Evolutionary conservation across 768 basidiomycete species (phyloP).

Genomic region (Mycena crocata): DNA sequence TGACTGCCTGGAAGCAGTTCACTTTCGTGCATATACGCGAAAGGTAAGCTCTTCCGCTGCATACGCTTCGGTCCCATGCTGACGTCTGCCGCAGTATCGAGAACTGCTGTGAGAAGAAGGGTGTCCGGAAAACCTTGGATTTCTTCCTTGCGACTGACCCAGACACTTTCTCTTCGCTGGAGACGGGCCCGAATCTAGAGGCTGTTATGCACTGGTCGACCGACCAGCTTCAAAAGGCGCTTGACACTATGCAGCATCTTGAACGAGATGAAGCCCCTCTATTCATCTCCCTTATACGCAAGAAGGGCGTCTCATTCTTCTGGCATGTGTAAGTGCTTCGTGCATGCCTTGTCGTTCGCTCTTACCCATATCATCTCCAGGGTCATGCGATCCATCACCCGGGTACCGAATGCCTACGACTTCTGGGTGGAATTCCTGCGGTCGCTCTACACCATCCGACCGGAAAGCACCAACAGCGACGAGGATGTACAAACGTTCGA

Average conservation of each 20-base stretch:
- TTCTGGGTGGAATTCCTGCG: constrained; percentile 33
- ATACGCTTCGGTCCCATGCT: not conserved
- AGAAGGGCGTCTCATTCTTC: constrained; percentile 29
- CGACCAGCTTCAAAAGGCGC: constrained; percentile 22
- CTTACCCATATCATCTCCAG: constrained; percentile 14
- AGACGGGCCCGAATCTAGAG: constrained; percentile 18
- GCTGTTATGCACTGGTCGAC: constrained; percentile 21
- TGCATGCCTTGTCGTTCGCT: not conserved
- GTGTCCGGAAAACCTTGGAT: constrained; percentile 23
- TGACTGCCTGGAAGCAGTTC: constrained; percentile 31
- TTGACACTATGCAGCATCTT: constrained; percentile 29
- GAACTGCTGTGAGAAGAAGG: constrained; percentile 28
- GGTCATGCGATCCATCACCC: constrained; percentile 23
- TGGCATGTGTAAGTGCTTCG: constrained; percentile 28
- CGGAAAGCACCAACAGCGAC: constrained; percentile 21
- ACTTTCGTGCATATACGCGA: constrained; percentile 21
- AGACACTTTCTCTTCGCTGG: constrained; percentile 19
- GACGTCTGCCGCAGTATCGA: constrained; percentile 9
- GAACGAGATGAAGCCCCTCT: constrained; percentile 28
- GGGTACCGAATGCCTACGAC: constrained; percentile 33
- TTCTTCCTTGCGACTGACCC: constrained; percentile 26
- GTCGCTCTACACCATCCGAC: constrained; percentile 18
- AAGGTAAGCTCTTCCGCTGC: constrained; percentile 16
- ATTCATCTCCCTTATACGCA: constrained; percentile 24
- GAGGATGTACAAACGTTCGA: constrained; percentile 25